phyloP scores from a whole-genome alignment of 2,329 filamentous ascomycete genomes.

The Hypocrella siamensis region DNA sequence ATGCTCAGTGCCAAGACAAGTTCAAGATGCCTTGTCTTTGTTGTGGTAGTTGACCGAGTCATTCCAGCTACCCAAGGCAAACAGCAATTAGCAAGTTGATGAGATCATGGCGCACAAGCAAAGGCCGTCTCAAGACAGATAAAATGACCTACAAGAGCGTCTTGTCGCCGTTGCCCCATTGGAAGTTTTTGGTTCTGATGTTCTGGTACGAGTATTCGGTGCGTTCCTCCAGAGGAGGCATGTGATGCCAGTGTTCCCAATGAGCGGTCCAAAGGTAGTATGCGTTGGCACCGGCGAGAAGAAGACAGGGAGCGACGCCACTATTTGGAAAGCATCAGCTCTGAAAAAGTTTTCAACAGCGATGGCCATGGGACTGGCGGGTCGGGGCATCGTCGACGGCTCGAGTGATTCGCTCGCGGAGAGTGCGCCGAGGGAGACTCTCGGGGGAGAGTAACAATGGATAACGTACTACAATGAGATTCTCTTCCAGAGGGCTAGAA shows the following conservation, averaged over 20 bases:
- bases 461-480: constrained; percentile 80
- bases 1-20: no score
- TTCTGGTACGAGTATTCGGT: constrained; percentile 95
- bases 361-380: background rate
- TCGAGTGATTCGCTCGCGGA: no score
- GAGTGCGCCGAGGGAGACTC: no score
- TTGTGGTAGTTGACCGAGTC: constrained; percentile 92
- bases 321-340: no score
- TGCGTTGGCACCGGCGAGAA: constrained; percentile 64
- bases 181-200: constrained; percentile 90
- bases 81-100: no score
- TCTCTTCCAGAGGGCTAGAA: constrained; percentile 81
- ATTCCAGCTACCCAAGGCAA: constrained; percentile 58
- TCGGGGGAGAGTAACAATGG: constrained; percentile 1
- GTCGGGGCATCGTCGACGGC: background rate
- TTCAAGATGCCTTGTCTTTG: constrained; percentile 54
- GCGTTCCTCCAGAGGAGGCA: constrained; percentile 78
- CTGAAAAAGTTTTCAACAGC: no score
- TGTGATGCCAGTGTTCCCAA: constrained; percentile 88
- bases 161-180: constrained; percentile 94
- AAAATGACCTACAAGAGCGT: constrained; percentile 23
- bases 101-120: no score
- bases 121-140: background rate
- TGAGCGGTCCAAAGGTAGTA: constrained; percentile 88
- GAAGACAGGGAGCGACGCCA: constrained; percentile 56